These are phyloP conservation scores for Cladorrhinum sp. DNA, from an alignment of 2,329 filamentous ascomycete genomes.

Conservation along the genomic window DNA sequence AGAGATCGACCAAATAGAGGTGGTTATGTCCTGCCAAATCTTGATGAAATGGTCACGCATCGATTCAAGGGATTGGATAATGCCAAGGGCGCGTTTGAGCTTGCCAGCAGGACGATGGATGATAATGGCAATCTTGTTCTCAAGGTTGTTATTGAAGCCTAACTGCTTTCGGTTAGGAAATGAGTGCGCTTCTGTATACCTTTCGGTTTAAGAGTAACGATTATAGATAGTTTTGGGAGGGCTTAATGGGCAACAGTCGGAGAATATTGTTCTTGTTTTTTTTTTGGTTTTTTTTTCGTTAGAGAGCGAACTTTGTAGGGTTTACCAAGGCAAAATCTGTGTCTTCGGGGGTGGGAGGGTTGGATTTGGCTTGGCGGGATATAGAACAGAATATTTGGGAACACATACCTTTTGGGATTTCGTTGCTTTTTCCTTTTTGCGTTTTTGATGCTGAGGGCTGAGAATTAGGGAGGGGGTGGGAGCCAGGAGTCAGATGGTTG, in stretches of 20 bases:
- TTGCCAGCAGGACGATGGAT: slow-evolving; percentile 67
- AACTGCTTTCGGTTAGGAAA: slow-evolving; percentile 19
- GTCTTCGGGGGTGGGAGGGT: too few species aligned
- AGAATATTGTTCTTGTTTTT: neutral
- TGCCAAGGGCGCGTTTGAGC: slow-evolving; percentile 63
- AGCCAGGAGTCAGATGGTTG: neutral
- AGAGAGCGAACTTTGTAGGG: neutral
- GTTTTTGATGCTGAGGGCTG: neutral
- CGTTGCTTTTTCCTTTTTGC: neutral
- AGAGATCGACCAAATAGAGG: slow-evolving; percentile 37
- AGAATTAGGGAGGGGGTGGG: neutral
- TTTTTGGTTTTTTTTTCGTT: neutral
- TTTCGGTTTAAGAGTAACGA: neutral
- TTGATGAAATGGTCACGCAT: slow-evolving; percentile 72
- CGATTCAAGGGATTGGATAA: slow-evolving; percentile 63
- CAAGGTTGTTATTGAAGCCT: slow-evolving; percentile 66
- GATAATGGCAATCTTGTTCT: slow-evolving; percentile 66
- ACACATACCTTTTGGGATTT: neutral
- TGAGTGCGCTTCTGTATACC: neutral
- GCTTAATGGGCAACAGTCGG: neutral
- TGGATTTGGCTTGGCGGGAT: neutral
- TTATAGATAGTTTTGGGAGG: slow-evolving; percentile 4
- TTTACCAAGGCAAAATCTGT: neutral
- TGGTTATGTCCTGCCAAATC: slow-evolving; percentile 53
- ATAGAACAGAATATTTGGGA: slow-evolving; percentile 3